phyloP scores from a whole-genome alignment of 768 basidiomycete genomes.

The Termitomyces heimii region DNA sequence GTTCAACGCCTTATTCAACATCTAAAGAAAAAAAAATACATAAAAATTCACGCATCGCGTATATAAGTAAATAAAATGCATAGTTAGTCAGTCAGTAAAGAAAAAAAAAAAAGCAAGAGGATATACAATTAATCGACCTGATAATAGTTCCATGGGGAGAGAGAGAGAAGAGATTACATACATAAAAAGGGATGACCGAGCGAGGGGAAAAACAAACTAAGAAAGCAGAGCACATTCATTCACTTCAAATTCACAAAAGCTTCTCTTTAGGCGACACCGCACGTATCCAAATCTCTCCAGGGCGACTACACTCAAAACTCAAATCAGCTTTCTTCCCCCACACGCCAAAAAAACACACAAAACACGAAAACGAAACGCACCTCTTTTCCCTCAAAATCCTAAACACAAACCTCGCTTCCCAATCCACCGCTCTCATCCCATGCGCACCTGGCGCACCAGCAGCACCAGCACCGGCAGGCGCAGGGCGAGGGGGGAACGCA shows the following conservation, averaged over 20 bases:
- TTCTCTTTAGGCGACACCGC: slow-evolving; percentile 64
- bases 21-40: too few relatives aligned
- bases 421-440: slow-evolving; percentile 25
- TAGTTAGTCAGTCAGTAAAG: too few relatives aligned
- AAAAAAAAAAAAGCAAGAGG: not conserved
- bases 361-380: slow-evolving; percentile 26
- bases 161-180: too few relatives aligned
- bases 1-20: too few relatives aligned
- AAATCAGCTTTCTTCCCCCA: slow-evolving; percentile 3
- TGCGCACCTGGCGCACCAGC: slow-evolving; percentile 2
- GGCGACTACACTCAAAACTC: slow-evolving; percentile 58
- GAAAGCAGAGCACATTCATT: too few relatives aligned
- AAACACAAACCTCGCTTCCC: slow-evolving; percentile 52
- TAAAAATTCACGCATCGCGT: too few relatives aligned
- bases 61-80: too few relatives aligned
- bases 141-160: slow-evolving; percentile 1
- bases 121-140: slow-evolving; percentile 7
- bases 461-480: slow-evolving; percentile 11
- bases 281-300: slow-evolving; percentile 68
- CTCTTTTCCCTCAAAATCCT: slow-evolving; percentile 75
- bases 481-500: slow-evolving; percentile 56
- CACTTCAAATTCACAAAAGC: slow-evolving; percentile 35
- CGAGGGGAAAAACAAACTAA: too few relatives aligned
- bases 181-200: too few relatives aligned
- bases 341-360: not conserved